Conservation (phyloP, 2,329 filamentous ascomycete species). For the Lasiodiplodia gonubiensis region DNA sequence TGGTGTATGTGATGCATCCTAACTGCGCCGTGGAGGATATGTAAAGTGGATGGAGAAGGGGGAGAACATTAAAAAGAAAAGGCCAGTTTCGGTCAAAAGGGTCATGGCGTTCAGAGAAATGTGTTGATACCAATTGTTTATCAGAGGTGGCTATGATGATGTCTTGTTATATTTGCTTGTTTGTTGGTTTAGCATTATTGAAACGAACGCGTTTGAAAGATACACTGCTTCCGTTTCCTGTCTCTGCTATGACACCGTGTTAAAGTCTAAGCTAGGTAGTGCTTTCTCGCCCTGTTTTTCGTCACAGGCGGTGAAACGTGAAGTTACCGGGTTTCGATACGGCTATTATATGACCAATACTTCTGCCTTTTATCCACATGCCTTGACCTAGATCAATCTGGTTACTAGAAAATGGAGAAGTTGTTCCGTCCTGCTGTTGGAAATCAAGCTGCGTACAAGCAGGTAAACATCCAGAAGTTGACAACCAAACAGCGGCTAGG, state of each 20-base stretch:
- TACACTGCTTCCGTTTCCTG: not conserved
- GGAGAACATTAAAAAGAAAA: not conserved
- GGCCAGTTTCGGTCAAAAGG: not conserved
- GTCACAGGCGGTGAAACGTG: not conserved
- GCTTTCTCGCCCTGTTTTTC: not conserved
- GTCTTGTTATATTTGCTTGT: not conserved
- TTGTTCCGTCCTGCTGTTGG: too few species aligned
- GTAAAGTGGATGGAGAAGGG: not conserved
- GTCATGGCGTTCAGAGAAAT: conserved; percentile 18
- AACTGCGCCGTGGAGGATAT: conserved; percentile 83
- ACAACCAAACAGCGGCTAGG: too few species aligned
- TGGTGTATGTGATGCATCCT: conserved; percentile 89
- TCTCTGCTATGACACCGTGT: not conserved
- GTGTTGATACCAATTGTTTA: not conserved
- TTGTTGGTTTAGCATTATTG: not conserved
- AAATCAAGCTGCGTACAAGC: too few species aligned
- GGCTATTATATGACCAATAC: too few species aligned
- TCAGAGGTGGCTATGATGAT: not conserved
- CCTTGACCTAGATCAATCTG: too few species aligned
- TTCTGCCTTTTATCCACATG: too few species aligned
- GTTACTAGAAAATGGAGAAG: too few species aligned
- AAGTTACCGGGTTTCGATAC: too few species aligned
- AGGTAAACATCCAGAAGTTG: too few species aligned
- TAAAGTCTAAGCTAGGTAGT: not conserved
- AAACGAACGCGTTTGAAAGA: not conserved